Conservation (phyloP, 495 filamentous ascomycete species). For the Lichenothelia convexa region DNA sequence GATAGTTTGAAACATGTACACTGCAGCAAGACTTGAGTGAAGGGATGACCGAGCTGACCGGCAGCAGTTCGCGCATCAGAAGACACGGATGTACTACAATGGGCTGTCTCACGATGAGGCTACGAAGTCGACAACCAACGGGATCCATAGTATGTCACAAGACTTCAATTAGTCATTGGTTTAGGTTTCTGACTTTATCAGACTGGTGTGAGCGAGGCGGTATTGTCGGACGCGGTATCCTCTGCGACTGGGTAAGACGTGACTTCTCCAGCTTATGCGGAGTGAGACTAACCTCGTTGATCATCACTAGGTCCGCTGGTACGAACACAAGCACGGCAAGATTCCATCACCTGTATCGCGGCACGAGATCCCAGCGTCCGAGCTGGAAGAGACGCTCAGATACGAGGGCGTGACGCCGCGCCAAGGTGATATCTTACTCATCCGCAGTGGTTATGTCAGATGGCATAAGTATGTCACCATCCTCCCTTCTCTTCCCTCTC, state of each 20-base stretch:
- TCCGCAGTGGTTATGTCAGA: slow-evolving; percentile 30
- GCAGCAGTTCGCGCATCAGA: slow-evolving; percentile 4
- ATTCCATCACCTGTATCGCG: slow-evolving; percentile 22
- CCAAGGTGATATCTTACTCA: slow-evolving; percentile 36
- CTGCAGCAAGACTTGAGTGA: background rate
- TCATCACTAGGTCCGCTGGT: slow-evolving; percentile 4
- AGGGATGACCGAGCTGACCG: background rate
- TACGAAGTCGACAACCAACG: slow-evolving; percentile 6
- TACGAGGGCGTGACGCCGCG: slow-evolving; percentile 22
- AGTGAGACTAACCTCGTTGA: background rate
- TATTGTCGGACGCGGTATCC: slow-evolving; percentile 38
- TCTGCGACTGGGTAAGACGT: slow-evolving; percentile 31
- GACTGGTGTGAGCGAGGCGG: slow-evolving; percentile 10
- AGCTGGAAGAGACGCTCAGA: slow-evolving; percentile 23
- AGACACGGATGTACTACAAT: slow-evolving; percentile 7
- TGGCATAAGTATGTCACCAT: slow-evolving; percentile 17
- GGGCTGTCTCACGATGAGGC: slow-evolving; percentile 7
- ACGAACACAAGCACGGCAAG: slow-evolving; percentile 24
- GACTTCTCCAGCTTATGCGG: too few relatives aligned
- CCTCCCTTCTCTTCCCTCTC: background rate
- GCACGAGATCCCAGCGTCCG: slow-evolving; percentile 22
- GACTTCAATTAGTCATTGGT: background rate
- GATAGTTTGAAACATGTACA: slow-evolving; percentile 7
- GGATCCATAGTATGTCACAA: slow-evolving; percentile 5
- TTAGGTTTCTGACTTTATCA: background rate